Percentiles rank a stretch among this genome's conserved stretches.
phyloP scores from a whole-genome alignment of 257 asterid species.

The Capsicum chinense region DNA sequence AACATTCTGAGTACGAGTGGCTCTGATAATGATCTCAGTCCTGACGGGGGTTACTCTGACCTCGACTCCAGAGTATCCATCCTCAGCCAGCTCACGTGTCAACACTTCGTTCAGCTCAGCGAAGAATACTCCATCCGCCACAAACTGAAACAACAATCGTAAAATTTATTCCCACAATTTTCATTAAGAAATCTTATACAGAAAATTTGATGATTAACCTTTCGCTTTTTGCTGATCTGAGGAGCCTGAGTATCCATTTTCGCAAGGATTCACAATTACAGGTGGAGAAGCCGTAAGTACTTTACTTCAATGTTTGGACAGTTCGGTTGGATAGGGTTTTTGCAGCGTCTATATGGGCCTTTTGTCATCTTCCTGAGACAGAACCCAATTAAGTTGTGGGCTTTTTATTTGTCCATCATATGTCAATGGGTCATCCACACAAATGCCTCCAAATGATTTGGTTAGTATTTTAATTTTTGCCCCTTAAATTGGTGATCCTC shows the following conservation, averaged over 20 bases:
- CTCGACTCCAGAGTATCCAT: conserved; percentile 36
- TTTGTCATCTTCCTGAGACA: no score
- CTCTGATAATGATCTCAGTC: conserved; percentile 80
- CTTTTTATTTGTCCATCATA: background rate
- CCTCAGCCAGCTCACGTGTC: background rate
- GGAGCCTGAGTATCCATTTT: background rate
- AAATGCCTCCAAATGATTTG: no score
- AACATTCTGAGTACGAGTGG: conserved; percentile 80
- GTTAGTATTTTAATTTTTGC: no score
- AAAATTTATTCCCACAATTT: background rate
- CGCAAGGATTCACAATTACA: background rate
- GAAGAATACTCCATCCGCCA: background rate
- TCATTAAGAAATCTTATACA: background rate
- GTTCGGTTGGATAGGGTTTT: background rate
- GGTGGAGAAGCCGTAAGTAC: background rate
- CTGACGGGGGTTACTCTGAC: conserved; percentile 84
- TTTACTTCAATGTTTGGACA: background rate
- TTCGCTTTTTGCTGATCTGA: background rate
- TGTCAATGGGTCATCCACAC: no score
- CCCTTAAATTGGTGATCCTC: no score
- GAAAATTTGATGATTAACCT: background rate
- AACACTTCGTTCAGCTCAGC: background rate
- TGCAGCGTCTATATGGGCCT: background rate
- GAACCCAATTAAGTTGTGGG: background rate
- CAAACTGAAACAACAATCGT: background rate